Conservation (phyloP, 345 rosid genomes). For the Kernera saxatilis region DNA sequence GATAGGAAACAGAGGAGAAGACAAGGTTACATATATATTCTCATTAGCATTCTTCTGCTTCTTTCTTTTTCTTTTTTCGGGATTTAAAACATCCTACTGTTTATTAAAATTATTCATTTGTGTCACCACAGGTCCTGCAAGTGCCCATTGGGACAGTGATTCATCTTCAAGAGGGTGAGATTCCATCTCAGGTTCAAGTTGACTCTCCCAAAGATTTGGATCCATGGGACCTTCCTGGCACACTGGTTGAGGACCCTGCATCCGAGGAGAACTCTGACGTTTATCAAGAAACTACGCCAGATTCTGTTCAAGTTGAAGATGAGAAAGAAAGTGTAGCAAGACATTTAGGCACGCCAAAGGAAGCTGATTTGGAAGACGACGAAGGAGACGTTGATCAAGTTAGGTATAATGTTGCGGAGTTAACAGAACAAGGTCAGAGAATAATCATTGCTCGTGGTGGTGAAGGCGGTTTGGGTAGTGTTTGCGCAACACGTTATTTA, state of each 20-base stretch:
- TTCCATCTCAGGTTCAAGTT: conserved; percentile 41
- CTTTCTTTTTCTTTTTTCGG: not conserved
- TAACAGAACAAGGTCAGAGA: conserved; percentile 66
- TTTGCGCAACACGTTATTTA: conserved; percentile 36
- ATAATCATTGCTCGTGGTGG: conserved; percentile 74
- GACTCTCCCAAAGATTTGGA: conserved; percentile 44
- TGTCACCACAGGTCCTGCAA: conserved; percentile 46
- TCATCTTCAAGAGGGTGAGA: conserved; percentile 78
- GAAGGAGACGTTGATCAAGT: conserved; percentile 38
- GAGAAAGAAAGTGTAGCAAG: not conserved
- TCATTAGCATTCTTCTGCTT: conserved; percentile 9
- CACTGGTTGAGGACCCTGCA: conserved; percentile 39
- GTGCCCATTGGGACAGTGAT: conserved; percentile 90
- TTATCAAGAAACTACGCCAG: conserved; percentile 19
- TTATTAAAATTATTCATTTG: no score
- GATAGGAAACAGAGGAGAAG: conserved; percentile 86
- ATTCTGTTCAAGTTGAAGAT: not conserved
- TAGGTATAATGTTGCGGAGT: conserved; percentile 57
- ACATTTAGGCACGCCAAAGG: not conserved
- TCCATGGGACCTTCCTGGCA: conserved; percentile 95
- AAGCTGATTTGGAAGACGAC: conserved; percentile 20
- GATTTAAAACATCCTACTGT: no score
- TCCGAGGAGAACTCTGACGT: conserved; percentile 5
- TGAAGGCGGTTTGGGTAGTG: conserved; percentile 79
- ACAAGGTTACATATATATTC: conserved; percentile 47